phyloP scores from a whole-genome alignment of 176 grass and related monocot species.

The Carex myosuroides region DNA sequence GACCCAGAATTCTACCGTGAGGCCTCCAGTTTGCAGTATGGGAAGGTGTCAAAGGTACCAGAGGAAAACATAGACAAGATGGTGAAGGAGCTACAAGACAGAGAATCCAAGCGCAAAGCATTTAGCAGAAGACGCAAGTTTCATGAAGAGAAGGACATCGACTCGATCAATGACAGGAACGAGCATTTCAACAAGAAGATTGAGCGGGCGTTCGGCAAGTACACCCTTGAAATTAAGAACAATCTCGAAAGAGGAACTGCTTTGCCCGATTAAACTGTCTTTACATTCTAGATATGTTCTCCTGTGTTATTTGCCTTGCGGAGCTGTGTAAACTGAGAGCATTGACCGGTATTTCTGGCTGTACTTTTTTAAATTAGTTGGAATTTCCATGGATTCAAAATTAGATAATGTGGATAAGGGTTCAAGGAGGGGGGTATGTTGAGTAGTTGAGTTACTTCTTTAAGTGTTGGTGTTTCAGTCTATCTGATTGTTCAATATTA shows the following conservation, averaged over 20 bases:
- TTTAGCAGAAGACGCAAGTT: constrained; percentile 96
- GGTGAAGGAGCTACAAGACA: constrained; percentile 73
- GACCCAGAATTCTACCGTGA: constrained; percentile 92
- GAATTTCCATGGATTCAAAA: not conserved
- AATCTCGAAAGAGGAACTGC: constrained; percentile 92
- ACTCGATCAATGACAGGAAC: constrained; percentile 87
- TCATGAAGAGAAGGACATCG: constrained; percentile 91
- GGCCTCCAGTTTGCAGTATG: constrained; percentile 91
- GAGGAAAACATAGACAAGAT: constrained; percentile 79
- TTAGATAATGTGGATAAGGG: constrained; percentile 3
- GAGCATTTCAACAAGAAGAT: constrained; percentile 99
- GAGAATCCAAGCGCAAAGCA: constrained; percentile 45
- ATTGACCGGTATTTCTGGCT: not conserved
- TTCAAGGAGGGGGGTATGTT: not conserved
- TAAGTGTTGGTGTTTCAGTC: not conserved
- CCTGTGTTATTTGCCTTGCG: not conserved
- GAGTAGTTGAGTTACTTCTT: not conserved
- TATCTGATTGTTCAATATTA: not conserved
- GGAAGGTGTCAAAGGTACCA: constrained; percentile 57
- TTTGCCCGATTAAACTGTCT: constrained; percentile 51
- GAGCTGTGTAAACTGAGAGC: not conserved
- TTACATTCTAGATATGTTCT: not conserved
- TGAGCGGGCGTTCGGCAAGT: constrained; percentile 90
- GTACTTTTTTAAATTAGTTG: not conserved
- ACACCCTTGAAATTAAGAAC: constrained; percentile 98